phyloP scores from a whole-genome alignment of 2,329 filamentous ascomycete species.

The Fusarium tricinctum region DNA sequence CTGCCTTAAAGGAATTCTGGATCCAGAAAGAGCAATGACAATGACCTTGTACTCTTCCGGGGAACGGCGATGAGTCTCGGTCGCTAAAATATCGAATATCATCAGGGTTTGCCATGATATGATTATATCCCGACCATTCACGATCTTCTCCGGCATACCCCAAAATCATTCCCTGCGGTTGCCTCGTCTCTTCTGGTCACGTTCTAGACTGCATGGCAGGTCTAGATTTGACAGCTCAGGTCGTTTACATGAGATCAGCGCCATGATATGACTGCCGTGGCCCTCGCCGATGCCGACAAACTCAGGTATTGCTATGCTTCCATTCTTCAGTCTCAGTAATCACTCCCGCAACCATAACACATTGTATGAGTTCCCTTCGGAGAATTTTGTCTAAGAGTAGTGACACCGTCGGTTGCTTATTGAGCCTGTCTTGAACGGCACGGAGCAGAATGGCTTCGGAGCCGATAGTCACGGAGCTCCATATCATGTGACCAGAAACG shows the following conservation, averaged over 20 bases:
- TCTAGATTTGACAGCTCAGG: conserved; percentile 41
- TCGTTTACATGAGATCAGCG: conserved; percentile 40
- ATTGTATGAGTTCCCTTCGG: conserved; percentile 9
- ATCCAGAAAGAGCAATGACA: conserved; percentile 28
- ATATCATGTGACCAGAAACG: conserved; percentile 41
- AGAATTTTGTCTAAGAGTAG: conserved; percentile 21
- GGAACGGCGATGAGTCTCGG: conserved; percentile 29
- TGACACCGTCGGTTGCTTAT: conserved; percentile 4
- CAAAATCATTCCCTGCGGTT: conserved; percentile 10
- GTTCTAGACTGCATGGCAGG: conserved; percentile 21
- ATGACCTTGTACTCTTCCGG: conserved; percentile 22
- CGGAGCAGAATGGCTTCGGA: conserved; percentile 30
- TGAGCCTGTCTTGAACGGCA: not conserved
- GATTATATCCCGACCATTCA: conserved; percentile 36
- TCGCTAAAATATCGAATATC: conserved; percentile 8
- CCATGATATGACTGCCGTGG: conserved; percentile 32
- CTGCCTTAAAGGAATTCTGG: conserved; percentile 26
- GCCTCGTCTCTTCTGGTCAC: conserved; percentile 29
- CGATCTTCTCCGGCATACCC: conserved; percentile 34
- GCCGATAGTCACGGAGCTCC: conserved; percentile 17
- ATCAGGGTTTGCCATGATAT: conserved; percentile 36
- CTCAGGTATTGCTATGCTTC: not conserved
- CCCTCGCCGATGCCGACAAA: conserved; percentile 28
- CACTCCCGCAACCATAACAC: not conserved
- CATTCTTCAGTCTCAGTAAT: not conserved